These are phyloP conservation scores for Antarctomyces pellizariae DNA, from an alignment of 495 filamentous ascomycete species.

Conservation along the genomic window DNA sequence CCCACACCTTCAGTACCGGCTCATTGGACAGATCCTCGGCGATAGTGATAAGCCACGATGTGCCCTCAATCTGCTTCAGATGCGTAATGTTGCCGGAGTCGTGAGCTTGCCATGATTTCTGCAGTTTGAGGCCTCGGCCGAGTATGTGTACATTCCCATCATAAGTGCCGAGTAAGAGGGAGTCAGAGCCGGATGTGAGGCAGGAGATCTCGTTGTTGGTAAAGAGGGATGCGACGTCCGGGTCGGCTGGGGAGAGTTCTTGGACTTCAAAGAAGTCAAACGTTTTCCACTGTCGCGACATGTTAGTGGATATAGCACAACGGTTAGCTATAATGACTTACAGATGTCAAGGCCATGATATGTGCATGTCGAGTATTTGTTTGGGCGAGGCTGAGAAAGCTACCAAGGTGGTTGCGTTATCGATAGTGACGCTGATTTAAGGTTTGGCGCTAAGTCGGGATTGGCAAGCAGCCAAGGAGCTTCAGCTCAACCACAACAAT, in stretches of 20 bases:
- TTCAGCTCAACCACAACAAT: too few relatives aligned
- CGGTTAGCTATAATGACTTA: too few relatives aligned
- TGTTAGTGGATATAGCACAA: too few relatives aligned
- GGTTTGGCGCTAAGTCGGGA: too few relatives aligned
- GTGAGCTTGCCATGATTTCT: conserved; percentile 69
- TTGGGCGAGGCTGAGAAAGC: too few relatives aligned
- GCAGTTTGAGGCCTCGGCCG: conserved; percentile 64
- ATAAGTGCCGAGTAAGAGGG: conserved; percentile 65
- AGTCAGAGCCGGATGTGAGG: conserved; percentile 72
- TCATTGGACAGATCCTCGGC: conserved; percentile 66
- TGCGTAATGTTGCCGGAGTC: conserved; percentile 65
- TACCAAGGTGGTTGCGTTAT: too few relatives aligned
- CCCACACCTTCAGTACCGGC: conserved; percentile 86
- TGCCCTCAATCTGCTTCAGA: conserved; percentile 81
- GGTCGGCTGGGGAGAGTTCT: conserved; percentile 57
- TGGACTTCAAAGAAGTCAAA: conserved; percentile 98
- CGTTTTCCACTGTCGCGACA: conserved; percentile 98
- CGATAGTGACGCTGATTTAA: too few relatives aligned
- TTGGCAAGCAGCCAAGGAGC: too few relatives aligned
- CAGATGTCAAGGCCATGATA: too few relatives aligned
- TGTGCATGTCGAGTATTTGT: too few relatives aligned
- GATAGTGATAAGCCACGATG: conserved; percentile 66
- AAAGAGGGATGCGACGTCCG: conserved; percentile 26
- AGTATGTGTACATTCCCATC: conserved; percentile 74
- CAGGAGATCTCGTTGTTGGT: conserved; percentile 24